A percentile compares a stretch with the other conserved stretches of the same genome.
Conservation (phyloP, 441 rosid species). For the Adansonia grandidieri region DNA sequence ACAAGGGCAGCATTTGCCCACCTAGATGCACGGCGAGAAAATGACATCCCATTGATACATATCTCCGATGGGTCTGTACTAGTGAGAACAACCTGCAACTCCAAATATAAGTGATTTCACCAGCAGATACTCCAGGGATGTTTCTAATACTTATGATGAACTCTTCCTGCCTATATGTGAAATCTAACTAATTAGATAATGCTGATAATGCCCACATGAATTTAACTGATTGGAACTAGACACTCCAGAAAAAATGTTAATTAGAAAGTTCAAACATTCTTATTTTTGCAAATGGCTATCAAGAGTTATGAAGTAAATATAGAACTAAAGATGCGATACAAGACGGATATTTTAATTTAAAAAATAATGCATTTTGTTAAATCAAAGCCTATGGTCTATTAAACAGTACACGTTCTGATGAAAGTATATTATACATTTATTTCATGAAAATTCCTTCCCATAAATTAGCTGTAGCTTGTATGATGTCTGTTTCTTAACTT, state of each 20-base stretch:
- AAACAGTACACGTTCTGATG: background rate
- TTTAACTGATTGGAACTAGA: background rate
- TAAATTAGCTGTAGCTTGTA: background rate
- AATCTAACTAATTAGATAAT: slow-evolving; percentile 10
- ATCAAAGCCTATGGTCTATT: background rate
- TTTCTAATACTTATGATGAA: background rate
- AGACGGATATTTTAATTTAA: background rate
- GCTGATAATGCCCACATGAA: background rate
- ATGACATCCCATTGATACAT: slow-evolving; percentile 96
- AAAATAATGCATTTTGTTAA: background rate
- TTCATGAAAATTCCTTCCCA: background rate
- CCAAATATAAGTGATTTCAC: slow-evolving; percentile 20
- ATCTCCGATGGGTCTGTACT: slow-evolving; percentile 83
- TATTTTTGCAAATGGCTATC: slow-evolving; percentile 14
- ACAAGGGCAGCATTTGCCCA: slow-evolving; percentile 98
- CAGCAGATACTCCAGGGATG: slow-evolving; percentile 4
- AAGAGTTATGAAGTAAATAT: slow-evolving; percentile 1
- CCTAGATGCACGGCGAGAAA: slow-evolving; percentile 88
- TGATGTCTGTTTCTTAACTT: background rate
- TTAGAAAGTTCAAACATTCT: slow-evolving; percentile 16
- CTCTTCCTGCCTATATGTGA: background rate
- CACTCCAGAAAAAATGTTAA: background rate
- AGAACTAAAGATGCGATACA: slow-evolving; percentile 6
- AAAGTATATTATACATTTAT: background rate
- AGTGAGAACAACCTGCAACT: slow-evolving; percentile 85